Evolutionary conservation across 208 protist species (phyloP).

Genomic region (Acanthamoeba triangularis): DNA sequence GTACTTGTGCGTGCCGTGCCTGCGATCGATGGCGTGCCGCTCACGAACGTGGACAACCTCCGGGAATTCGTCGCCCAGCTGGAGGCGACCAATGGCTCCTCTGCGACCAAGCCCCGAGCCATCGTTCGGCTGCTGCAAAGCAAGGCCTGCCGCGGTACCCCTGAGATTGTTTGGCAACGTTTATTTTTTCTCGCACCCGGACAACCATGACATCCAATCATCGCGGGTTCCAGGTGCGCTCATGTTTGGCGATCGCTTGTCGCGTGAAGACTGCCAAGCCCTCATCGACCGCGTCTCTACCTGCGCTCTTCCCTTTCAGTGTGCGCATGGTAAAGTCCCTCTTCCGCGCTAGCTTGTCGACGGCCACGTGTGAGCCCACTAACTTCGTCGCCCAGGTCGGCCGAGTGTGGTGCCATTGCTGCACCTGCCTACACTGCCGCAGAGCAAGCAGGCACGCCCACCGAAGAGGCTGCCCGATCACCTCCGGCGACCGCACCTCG

Average conservation of each 20-base stretch:
- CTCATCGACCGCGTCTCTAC: not conserved
- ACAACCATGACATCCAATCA: not conserved
- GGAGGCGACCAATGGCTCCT: constrained; percentile 23
- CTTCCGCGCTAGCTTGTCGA: no score
- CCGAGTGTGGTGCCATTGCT: not conserved
- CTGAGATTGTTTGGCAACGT: not conserved
- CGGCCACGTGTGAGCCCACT: no score
- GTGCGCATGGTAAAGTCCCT: not conserved
- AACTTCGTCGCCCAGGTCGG: not conserved
- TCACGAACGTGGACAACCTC: not conserved
- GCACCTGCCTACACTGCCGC: not conserved
- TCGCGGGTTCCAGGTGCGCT: not conserved
- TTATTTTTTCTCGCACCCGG: not conserved
- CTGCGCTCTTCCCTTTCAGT: constrained; percentile 64
- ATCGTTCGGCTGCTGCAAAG: constrained; percentile 44
- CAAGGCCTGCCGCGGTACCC: constrained; percentile 50
- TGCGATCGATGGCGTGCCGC: not conserved
- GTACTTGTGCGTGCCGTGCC: not conserved
- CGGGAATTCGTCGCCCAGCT: constrained; percentile 1
- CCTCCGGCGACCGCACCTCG: no score
- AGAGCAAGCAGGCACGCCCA: no score
- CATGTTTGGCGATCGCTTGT: constrained; percentile 51
- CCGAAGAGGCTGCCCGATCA: no score
- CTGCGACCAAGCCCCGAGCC: not conserved
- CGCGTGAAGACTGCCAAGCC: not conserved